A percentile compares a stretch with the other conserved stretches of the same genome.
Evolutionary conservation across 148 eudicot species (phyloP).

Genomic region (Silene uniflora): DNA sequence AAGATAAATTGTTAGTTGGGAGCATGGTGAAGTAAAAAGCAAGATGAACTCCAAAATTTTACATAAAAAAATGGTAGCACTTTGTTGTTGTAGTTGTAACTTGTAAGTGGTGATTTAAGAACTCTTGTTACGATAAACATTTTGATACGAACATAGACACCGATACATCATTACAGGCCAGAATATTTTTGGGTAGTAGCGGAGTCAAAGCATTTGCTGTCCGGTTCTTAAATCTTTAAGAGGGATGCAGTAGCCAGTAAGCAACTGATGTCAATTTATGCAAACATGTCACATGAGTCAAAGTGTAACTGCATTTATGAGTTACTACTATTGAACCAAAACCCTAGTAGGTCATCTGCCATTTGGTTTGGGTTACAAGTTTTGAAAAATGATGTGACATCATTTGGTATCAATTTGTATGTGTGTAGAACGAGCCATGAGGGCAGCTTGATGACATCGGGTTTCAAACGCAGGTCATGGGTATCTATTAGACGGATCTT

Average conservation of each 20-base stretch:
- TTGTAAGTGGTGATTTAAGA: too few species aligned
- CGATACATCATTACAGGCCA: too few species aligned
- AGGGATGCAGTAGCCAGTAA: neutral
- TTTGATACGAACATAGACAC: neutral
- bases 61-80: neutral
- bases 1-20: neutral
- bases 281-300: conserved; percentile 14
- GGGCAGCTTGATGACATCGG: neutral
- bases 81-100: too few species aligned
- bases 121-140: neutral
- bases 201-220: neutral
- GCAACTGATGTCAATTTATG: conserved; percentile 7
- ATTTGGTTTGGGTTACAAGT: neutral
- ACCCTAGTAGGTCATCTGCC: neutral
- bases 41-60: too few species aligned
- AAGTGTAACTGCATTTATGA: conserved; percentile 4
- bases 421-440: too few species aligned
- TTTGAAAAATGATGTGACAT: neutral
- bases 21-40: too few species aligned
- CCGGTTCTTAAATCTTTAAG: neutral
- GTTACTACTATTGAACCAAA: neutral
- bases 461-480: neutral
- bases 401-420: neutral
- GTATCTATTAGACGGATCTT: too few species aligned
- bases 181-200: neutral